phyloP scores from a whole-genome alignment of 805 yeast species.

The Ogataea dorogensis region DNA sequence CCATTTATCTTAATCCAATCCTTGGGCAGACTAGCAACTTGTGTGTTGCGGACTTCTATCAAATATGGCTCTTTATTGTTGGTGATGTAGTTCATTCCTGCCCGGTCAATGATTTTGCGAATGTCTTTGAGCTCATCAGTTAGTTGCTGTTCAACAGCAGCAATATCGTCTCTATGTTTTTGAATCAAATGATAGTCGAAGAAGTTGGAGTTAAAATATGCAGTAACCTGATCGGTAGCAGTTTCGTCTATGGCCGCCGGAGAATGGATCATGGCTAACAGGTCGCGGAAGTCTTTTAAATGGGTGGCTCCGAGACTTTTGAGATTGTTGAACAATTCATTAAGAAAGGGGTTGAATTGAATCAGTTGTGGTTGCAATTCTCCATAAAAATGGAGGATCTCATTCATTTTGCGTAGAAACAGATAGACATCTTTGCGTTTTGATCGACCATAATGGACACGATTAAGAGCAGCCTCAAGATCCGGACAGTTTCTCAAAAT shows the following conservation, averaged over 20 bases:
- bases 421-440: conserved; percentile 58
- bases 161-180: conserved; percentile 41
- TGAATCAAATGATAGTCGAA: conserved; percentile 38
- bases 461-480: conserved; percentile 54
- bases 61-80: conserved; percentile 68
- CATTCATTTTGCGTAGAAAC: conserved; percentile 47
- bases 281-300: conserved; percentile 29
- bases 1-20: conserved; percentile 79
- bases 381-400: conserved; percentile 35
- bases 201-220: conserved; percentile 44
- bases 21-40: conserved; percentile 57
- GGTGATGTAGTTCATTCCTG: conserved; percentile 53
- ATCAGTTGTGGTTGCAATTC: conserved; percentile 16
- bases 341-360: conserved; percentile 22
- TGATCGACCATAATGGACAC: conserved; percentile 58
- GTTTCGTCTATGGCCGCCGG: conserved; percentile 51
- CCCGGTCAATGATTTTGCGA: conserved; percentile 48
- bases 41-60: conserved; percentile 68
- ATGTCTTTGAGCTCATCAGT: conserved; percentile 51
- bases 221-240: conserved; percentile 35
- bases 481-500: conserved; percentile 44
- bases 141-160: conserved; percentile 46
- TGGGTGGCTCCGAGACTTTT: conserved; percentile 14
- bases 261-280: conserved; percentile 51
- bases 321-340: conserved; percentile 22